Evolutionary conservation across 306 rosid species (phyloP), one percentile per base, ranked within the genome.

Genomic region (Mucuna pruriens): DNA sequence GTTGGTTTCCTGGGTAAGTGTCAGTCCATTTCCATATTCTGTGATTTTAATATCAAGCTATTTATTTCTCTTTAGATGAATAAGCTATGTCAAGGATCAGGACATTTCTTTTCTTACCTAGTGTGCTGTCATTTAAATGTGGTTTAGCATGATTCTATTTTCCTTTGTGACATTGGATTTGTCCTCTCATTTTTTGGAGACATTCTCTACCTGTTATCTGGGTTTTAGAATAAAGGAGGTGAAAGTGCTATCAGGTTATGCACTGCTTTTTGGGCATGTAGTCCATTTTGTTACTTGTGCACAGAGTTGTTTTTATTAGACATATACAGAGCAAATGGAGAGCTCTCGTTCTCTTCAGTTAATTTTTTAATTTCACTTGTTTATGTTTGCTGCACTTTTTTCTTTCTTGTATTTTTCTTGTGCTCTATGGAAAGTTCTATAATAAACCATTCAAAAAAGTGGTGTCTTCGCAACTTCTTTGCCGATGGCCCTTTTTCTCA

Each of bases 1-100:
- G 98, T 84, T 95, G 99, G 99, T 93, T 95, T 90, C 99, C 99
- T 76, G 99, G 99, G 99, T 95, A 89, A 77, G 97, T 26, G 61
- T 40, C 57, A 9, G 51, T 81, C 61, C 66, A 67, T 73, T 75
- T 63, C 76, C 85, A 26, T 77, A 46, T 76, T 83, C 17, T 71
- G 60, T 55, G 54, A 61, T 79, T 67, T 36, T 68, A 66, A 36
- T 75, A 55, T 40, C 36, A 45, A 67, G 61, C 63, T 77, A 10
- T 78, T 84, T 46, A 63, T 49, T 75, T 55, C 45, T 51, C 54
- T 60, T 70, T 34, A 62, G 40, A 26, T 1, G 16, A 42, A 58
- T 29, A 38, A 26, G 1, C 5, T 36, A 38, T 20, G 39, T 66
- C 64, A 65, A 42, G 36, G 75, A 45, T 61, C 62, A 76, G 57